These are phyloP conservation scores for Exophiala phaeomuriformis DNA, from an alignment of 2,329 filamentous ascomycete genomes.

Conservation along the genomic window DNA sequence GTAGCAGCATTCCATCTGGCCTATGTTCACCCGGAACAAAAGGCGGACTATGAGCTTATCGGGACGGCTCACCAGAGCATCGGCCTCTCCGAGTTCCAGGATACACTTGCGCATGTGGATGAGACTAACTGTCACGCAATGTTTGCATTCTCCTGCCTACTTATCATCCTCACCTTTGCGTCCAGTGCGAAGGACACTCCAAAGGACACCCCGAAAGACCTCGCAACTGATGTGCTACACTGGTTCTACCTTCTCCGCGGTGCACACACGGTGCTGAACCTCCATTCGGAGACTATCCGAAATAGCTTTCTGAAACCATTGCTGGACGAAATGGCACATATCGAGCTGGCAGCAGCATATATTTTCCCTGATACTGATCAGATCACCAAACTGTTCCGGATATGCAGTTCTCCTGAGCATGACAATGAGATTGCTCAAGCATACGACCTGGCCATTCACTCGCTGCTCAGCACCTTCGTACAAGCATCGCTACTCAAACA, in stretches of 20 bases:
- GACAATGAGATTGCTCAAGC: constrained; percentile 28
- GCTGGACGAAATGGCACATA: constrained; percentile 28
- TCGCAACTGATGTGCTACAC: constrained; percentile 29
- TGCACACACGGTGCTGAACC: constrained; percentile 30
- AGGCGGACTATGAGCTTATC: constrained; percentile 32
- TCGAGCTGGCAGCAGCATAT: constrained; percentile 28
- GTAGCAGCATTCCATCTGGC: constrained; percentile 41
- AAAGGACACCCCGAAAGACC: constrained; percentile 21
- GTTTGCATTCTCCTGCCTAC: constrained; percentile 36
- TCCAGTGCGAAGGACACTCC: constrained; percentile 22
- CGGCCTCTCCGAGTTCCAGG: constrained; percentile 32
- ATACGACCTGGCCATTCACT: constrained; percentile 29
- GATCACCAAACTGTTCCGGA: constrained; percentile 29
- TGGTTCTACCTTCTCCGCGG: constrained; percentile 31
- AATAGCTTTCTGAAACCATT: constrained; percentile 29
- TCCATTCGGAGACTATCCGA: constrained; percentile 27
- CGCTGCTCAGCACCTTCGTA: constrained; percentile 29
- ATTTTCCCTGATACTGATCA: constrained; percentile 26
- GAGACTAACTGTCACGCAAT: constrained; percentile 39
- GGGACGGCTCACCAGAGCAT: constrained; percentile 35
- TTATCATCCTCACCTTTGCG: constrained; percentile 36
- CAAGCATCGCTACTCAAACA: constrained; percentile 28
- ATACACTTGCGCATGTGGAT: constrained; percentile 34
- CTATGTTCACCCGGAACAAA: constrained; percentile 33
- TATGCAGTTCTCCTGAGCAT: constrained; percentile 26